Conservation (phyloP, 2,329 filamentous ascomycete species). For the Fusarium redolens region DNA sequence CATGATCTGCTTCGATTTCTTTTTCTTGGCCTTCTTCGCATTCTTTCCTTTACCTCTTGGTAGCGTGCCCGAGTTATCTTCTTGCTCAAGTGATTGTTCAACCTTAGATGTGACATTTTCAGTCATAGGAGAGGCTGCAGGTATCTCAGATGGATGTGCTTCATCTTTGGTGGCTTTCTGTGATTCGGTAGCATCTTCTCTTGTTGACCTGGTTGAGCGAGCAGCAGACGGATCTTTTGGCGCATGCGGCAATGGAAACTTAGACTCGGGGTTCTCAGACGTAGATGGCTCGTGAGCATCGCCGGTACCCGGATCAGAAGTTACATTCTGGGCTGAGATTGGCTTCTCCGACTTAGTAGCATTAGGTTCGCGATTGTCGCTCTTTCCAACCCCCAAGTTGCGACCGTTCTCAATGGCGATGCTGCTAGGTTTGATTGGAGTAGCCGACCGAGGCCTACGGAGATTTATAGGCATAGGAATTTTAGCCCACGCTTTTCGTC, state of each 20-base stretch:
- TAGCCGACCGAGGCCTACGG: conserved; percentile 24
- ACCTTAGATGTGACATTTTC: background rate
- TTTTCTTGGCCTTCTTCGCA: conserved; percentile 44
- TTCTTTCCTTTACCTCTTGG: conserved; percentile 29
- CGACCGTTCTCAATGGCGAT: background rate
- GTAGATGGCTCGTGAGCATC: conserved; percentile 17
- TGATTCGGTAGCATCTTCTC: background rate
- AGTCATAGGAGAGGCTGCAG: background rate
- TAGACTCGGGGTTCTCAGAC: background rate
- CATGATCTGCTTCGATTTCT: conserved; percentile 29
- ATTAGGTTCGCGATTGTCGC: conserved; percentile 6
- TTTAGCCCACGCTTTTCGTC: conserved; percentile 49
- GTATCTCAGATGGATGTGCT: background rate
- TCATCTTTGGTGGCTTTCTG: background rate
- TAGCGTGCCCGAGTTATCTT: background rate
- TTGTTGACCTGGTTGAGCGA: background rate
- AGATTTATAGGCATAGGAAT: conserved; percentile 50
- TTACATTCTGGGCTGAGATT: conserved; percentile 19
- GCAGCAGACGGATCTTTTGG: background rate
- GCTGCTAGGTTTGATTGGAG: conserved; percentile 2
- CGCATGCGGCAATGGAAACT: background rate
- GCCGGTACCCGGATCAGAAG: conserved; percentile 18
- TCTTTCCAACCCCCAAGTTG: background rate
- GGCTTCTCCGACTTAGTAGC: conserved; percentile 13
- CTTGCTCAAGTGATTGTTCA: background rate